Evolutionary conservation across 768 basidiomycete species (phyloP).

Genomic region (Krasilnikovozyma curviuscula): DNA sequence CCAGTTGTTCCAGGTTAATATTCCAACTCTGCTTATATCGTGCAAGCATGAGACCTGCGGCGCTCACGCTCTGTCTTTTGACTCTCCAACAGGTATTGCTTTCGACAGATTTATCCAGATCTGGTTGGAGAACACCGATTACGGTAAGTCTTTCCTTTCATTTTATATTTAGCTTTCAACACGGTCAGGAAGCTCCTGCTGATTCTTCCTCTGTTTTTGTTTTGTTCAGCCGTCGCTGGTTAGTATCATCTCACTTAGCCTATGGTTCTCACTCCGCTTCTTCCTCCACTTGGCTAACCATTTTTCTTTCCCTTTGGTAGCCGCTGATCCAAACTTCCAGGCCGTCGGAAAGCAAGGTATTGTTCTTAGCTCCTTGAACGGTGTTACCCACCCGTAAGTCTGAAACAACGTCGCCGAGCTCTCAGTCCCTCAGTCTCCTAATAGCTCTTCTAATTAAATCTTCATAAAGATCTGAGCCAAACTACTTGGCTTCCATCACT

Average conservation of each 20-base stretch:
- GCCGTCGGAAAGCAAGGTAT: constrained; percentile 36
- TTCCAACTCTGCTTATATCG: background rate
- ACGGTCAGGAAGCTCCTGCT: constrained; percentile 39
- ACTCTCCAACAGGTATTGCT: no score
- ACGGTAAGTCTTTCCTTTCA: no score
- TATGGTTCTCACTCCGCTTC: no score
- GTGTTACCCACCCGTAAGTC: constrained; percentile 14
- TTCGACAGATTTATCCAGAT: constrained; percentile 34
- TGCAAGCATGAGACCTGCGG: background rate
- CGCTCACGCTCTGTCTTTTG: background rate
- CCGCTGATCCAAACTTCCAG: constrained; percentile 20
- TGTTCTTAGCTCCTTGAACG: constrained; percentile 25
- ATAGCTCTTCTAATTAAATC: constrained; percentile 28
- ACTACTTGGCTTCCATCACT: constrained; percentile 35
- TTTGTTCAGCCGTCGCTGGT: constrained; percentile 32
- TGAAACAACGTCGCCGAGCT: background rate
- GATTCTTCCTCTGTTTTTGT: constrained; percentile 28
- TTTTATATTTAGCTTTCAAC: background rate
- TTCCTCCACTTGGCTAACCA: no score
- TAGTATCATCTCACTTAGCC: no score
- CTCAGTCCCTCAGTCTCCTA: background rate
- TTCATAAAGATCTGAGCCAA: constrained; percentile 48
- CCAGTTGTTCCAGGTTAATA: constrained; percentile 30
- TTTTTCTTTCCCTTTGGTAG: no score
- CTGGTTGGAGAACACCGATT: constrained; percentile 5